Base-by-base conservation (phyloP, 306 rosid genomes). In the Benincasa hispida region DNA sequence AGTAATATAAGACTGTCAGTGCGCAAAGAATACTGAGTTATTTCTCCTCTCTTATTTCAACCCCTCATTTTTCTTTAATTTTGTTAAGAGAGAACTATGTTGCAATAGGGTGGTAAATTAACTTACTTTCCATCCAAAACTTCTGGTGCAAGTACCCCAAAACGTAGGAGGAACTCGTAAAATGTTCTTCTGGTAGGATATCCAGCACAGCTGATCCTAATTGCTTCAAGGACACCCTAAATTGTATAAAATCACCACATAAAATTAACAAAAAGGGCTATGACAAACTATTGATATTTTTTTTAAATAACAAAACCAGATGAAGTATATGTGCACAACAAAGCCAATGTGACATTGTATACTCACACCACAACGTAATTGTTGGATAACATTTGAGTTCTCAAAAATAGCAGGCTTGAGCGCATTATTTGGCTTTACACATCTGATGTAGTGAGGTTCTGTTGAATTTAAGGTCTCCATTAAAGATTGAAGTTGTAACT, bases 181-280 rank as follows among this genome's bases (percentile, higher is more conserved):
- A 95, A 95, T 63, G 96, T 95, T 57, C 98, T 85, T 74, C 98
- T 87, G 19, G 99, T 95, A 80, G 99, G 98, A 89, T 95, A 95
- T 83, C 99, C 99, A 87, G 99, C 99, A 85, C 99, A 95, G 84
- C 99, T 95, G 85, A 92, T 95, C 89, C 98, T 90, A 82, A 92
- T 95, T 62, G 99, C 99, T 87, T 95, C 99, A 81, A 95, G 97
- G 75, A 95, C 98, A 86, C 99, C 99, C 99, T 95, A 79, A 35
- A 85, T 81, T n/a, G 85, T 70, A 57, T 58, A 82, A 63, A 45
- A 78, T 15, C 45, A 45, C 68, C 77, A 79, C 35, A 62, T 78
- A 54, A 78, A 79, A 77, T 61, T 76, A 74, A 74, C 77, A 70
- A 56, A 78, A 47, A 27, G 39, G 39, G 61, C 78, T 75, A 59